Evolutionary conservation across 1,284 basidiomycete species (phyloP), one percentile per base, ranked within the genome.

Genomic region (Abortiporus biennis): DNA sequence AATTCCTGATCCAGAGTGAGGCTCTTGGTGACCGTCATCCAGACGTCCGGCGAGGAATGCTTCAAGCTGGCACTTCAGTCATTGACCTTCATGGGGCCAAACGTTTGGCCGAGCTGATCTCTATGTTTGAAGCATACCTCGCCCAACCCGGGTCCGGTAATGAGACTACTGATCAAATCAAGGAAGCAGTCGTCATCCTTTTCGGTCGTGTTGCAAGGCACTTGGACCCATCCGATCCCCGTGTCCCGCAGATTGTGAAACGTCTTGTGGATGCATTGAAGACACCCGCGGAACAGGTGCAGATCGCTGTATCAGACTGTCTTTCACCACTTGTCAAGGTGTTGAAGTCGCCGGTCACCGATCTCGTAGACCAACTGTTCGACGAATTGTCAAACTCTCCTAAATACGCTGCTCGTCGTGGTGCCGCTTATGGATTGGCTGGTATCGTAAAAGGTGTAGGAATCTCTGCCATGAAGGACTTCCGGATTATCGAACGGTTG

Each of bases 201-300:
- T 91, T 98, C 50, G 96, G 96, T 48, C 85, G 94, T 21, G 80
- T 94, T 2, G 96, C 95, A 6, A 75, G 88, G 16, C 94, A 99
- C 65, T 72, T 99, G 25, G 80, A 88, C 32, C 64, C 80, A 4
- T 75, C 76, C 1, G 92, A 96, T 59, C 47, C 69, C 11, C 81
- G 92, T 1, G 79, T 96, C 35, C 85, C 88, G 0, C 64, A 68
- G n/a, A 90, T 98, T 47, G 85, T 98, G 6, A 84, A 92, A 48
- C 75, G 93, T n/a, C 72, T 99, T 16, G 78, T 96, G 4, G 88
- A 91, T 19, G 92, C 95, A 1, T 72, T 99, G 49, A 88, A 88
- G 64, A 99, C 94, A 0, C 96, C 96, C 0, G 85, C 93, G 1
- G 96, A 99, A 62, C 84, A 95, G 53, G 96, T 99, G 0, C 95